Percentiles rank a stretch among this genome's conserved stretches.
These are phyloP conservation scores for Hypomyces perniciosus DNA, from an alignment of 2,329 filamentous ascomycete genomes.

Conservation along the genomic window DNA sequence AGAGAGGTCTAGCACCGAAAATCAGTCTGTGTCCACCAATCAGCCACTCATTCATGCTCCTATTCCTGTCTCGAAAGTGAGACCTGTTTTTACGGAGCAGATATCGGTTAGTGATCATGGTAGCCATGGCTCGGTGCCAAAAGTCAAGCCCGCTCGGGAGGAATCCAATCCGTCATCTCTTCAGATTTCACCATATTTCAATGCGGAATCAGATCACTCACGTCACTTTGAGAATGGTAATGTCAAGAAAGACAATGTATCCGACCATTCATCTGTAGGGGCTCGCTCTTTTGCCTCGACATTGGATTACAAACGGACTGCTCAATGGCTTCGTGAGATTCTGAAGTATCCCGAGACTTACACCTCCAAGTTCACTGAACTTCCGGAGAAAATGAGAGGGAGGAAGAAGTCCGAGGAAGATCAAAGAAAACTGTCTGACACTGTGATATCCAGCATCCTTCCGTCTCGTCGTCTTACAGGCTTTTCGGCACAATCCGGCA, in stretches of 20 bases:
- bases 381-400: conserved; percentile 15
- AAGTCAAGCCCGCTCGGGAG: conserved; percentile 8
- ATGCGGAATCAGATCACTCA: conserved; percentile 8
- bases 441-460: conserved; percentile 14
- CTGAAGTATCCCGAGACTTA: conserved; percentile 23
- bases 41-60: conserved; percentile 12
- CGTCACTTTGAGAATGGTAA: conserved; percentile 1
- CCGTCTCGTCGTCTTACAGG: conserved; percentile 16
- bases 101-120: not conserved
- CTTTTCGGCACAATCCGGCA: conserved; percentile 16
- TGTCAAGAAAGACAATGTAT: conserved; percentile 1
- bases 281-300: conserved; percentile 24
- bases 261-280: conserved; percentile 13
- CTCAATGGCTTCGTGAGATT: conserved; percentile 29
- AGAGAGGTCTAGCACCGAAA: not conserved
- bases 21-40: not conserved
- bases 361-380: conserved; percentile 23
- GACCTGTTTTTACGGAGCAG: conserved; percentile 10
- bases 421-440: conserved; percentile 19
- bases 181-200: conserved; percentile 2
- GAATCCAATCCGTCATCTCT: not conserved
- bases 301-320: conserved; percentile 28
- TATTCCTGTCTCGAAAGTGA: conserved; percentile 16
- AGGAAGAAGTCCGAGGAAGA: conserved; percentile 12
- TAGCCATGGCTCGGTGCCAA: conserved; percentile 9